Percentiles rank a stretch among this genome's conserved stretches.
Evolutionary conservation across 1,284 basidiomycete genomes (phyloP).

Genomic region (Malassezia pachydermatis): DNA sequence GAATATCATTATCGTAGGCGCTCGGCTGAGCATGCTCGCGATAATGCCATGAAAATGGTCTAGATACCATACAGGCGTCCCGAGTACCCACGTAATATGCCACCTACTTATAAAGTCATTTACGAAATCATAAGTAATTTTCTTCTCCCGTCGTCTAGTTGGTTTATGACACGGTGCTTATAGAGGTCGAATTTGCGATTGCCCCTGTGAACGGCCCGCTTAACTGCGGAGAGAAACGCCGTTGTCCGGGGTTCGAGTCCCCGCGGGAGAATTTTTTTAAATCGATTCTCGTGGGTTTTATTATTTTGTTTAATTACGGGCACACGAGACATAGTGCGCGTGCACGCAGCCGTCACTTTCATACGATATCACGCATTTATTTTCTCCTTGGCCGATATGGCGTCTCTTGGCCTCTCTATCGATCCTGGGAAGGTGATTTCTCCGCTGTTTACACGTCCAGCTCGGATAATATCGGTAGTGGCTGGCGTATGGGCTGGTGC

Average conservation of each 20-base stretch:
- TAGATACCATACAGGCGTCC: not conserved
- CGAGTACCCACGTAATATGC: not conserved
- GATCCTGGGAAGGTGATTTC: too few species aligned
- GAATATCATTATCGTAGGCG: too few species aligned
- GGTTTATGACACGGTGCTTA: constrained; percentile 25
- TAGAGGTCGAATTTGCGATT: constrained; percentile 10
- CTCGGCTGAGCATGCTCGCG: too few species aligned
- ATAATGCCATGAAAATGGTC: too few species aligned
- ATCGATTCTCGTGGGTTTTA: not conserved
- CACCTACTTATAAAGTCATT: constrained; percentile 1
- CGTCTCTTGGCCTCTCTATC: too few species aligned
- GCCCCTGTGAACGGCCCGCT: constrained; percentile 22
- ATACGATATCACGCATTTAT: too few species aligned
- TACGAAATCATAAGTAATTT: not conserved
- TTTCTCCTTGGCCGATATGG: too few species aligned
- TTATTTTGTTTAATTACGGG: not conserved
- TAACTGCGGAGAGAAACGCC: constrained; percentile 20
- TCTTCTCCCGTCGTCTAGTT: constrained; percentile 23
- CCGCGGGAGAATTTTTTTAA: constrained; percentile 20
- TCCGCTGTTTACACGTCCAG: not conserved
- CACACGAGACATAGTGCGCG: not conserved
- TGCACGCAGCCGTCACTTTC: too few species aligned
- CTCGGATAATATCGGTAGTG: not conserved
- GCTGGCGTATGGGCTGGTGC: constrained; percentile 6
- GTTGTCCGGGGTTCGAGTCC: constrained; percentile 24